Base-by-base conservation (phyloP, 1,139 yeast species). In the Yamadazyma diospyri region DNA sequence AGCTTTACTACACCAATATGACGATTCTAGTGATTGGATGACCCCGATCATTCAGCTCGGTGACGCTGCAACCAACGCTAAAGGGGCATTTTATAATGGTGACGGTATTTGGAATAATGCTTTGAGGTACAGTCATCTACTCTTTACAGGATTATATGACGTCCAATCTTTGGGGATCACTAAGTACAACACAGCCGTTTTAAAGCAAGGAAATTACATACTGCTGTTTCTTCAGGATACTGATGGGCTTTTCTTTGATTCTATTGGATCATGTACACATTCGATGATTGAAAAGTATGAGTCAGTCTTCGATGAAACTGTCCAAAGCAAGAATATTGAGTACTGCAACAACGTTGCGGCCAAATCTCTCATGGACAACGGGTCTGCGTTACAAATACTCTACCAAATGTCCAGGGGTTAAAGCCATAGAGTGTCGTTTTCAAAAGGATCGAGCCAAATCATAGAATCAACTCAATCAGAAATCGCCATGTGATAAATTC, bases 61-160 rank as follows among this genome's bases (percentile, higher is more conserved):
- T 6, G 59, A 61, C 3, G 50, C 50, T 14, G 43, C 50, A 4
- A 42, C 52, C n/a, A 36, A 41, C 15, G 17, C 13, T 16, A 27
- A 41, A 13, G 61, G 61, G 5, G 52, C 53, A 3, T 51, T 56
- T 20, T 54, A 51, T 33, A 41, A 41, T 32, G 39, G 38, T 6
- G 34, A 48, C 26, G 48, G 48, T 5, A 29, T 44, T 26, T 56
- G 59, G 60, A 57, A 57, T 34, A 56, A 58, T 35, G 40, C 34
- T 4, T 42, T 56, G 24, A 41, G 46, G 28, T 57, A 57, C 32
- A 39, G 47, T 5, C 60, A 57, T 40, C 42, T 57, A 14, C 36
- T 57, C 23, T 56, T 44, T 33, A 47, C 40, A 16, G 63, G 63
- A 4, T 47, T 52, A 32, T 48, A 47, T 10, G 62, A 57, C 35